phyloP scores from a whole-genome alignment of 164 flowering plant species.

The Houttuynia cordata region DNA sequence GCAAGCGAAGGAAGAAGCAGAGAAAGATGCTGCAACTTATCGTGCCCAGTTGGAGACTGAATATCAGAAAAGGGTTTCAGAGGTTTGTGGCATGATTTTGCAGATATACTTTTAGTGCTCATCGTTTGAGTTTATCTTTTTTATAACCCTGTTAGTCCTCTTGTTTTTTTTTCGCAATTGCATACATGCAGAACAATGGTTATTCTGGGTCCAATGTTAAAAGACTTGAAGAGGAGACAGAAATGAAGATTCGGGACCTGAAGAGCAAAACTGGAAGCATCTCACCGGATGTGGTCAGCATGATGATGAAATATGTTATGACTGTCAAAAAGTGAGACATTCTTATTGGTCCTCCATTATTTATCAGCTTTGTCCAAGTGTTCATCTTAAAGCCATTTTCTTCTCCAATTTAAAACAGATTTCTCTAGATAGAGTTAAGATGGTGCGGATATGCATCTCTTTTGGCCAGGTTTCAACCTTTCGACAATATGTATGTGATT shows the following conservation, averaged over 20 bases:
- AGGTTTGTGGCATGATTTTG: conserved; percentile 18
- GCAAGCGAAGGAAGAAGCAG: conserved; percentile 76
- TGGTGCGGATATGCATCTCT: too few relatives aligned
- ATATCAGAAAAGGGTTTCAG: conserved; percentile 31
- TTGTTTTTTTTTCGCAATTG: neutral
- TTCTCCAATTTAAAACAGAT: too few relatives aligned
- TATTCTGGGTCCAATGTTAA: conserved; percentile 31
- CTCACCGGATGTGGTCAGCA: conserved; percentile 24
- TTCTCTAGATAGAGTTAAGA: too few relatives aligned
- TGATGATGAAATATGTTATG: conserved; percentile 39
- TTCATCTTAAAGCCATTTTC: too few relatives aligned
- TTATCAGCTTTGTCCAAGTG: too few relatives aligned
- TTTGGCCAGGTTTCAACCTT: too few relatives aligned
- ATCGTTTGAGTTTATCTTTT: neutral
- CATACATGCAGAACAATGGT: conserved; percentile 29
- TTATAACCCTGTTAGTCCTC: neutral
- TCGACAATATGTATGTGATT: too few relatives aligned
- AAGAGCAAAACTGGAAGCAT: conserved; percentile 20
- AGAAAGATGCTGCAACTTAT: conserved; percentile 28
- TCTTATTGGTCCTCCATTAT: neutral
- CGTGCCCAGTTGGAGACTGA: conserved; percentile 46
- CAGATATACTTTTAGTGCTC: too few relatives aligned
- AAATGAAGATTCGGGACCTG: conserved; percentile 27
- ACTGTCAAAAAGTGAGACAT: conserved; percentile 21
- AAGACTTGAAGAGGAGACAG: conserved; percentile 51